phyloP scores from a whole-genome alignment of 495 filamentous ascomycete genomes.

The Talaromyces nanjingensis region DNA sequence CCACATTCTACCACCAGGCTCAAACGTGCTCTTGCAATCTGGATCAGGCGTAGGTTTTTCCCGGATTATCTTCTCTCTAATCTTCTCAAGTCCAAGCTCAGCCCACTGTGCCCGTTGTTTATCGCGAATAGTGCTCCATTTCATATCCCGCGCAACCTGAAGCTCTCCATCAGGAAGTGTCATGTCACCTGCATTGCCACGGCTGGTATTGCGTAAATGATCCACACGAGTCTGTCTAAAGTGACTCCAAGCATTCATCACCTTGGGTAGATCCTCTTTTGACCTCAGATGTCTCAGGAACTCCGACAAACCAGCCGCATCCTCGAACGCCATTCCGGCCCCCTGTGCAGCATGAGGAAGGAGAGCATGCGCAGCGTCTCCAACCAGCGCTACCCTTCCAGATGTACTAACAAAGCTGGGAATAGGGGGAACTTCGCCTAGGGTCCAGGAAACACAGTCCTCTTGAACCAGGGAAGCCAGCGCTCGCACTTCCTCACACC shows the following conservation, averaged over 20 bases:
- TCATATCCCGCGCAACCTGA: slow-evolving; percentile 12
- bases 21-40: slow-evolving; percentile 15
- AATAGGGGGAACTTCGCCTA: slow-evolving; percentile 11
- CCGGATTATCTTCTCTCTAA: slow-evolving; percentile 13
- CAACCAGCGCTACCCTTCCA: slow-evolving; percentile 11
- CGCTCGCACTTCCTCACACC: slow-evolving; percentile 13
- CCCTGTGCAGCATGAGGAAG: slow-evolving; percentile 15
- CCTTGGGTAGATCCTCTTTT: slow-evolving; percentile 8
- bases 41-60: slow-evolving; percentile 12
- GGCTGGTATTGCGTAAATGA: slow-evolving; percentile 11
- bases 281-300: slow-evolving; percentile 11
- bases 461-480: slow-evolving; percentile 12
- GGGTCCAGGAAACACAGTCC: slow-evolving; percentile 10
- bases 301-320: slow-evolving; percentile 13
- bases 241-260: slow-evolving; percentile 12
- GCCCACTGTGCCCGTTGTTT: slow-evolving; percentile 11
- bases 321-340: slow-evolving; percentile 15
- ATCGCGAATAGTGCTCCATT: slow-evolving; percentile 12
- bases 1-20: slow-evolving; percentile 16
- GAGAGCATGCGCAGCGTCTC: slow-evolving; percentile 15
- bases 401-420: slow-evolving; percentile 10
- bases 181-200: slow-evolving; percentile 14
- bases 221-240: slow-evolving; percentile 14
- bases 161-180: slow-evolving; percentile 12
- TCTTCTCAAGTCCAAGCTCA: slow-evolving; percentile 13